These are phyloP conservation scores for Linnemannia hyalina DNA, from an alignment of 192 early-diverging fungal species.

Conservation along the genomic window DNA sequence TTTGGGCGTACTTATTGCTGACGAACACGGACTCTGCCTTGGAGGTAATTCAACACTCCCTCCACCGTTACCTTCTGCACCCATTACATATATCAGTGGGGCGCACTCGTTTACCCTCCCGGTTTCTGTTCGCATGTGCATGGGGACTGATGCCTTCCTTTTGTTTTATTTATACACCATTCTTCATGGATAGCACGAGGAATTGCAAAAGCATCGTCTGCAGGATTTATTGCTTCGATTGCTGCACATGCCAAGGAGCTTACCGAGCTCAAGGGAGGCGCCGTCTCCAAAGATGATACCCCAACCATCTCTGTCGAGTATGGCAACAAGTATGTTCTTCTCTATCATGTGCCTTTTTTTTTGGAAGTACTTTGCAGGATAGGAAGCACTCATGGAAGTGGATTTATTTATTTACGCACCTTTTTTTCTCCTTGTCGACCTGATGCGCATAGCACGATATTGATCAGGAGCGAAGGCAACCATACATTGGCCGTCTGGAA, in stretches of 20 bases:
- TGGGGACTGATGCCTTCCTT: background rate
- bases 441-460: conserved; percentile 34
- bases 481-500: conserved; percentile 57
- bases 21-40: conserved; percentile 58
- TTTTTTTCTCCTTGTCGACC: background rate
- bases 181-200: conserved; percentile 39
- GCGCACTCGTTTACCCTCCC: background rate
- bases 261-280: conserved; percentile 29
- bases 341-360: background rate
- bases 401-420: background rate
- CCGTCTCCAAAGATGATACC: conserved; percentile 40
- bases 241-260: conserved; percentile 57
- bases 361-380: background rate
- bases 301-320: conserved; percentile 55
- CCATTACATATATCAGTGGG: background rate
- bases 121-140: background rate
- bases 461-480: conserved; percentile 57
- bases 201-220: conserved; percentile 55
- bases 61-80: background rate
- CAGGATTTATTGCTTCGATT: conserved; percentile 60
- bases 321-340: conserved; percentile 33
- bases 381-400: background rate
- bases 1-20: conserved; percentile 57
- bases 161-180: background rate
- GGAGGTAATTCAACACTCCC: conserved; percentile 48